Conservation (phyloP, 2,329 filamentous ascomycete species). For the Hypocrella siamensis region DNA sequence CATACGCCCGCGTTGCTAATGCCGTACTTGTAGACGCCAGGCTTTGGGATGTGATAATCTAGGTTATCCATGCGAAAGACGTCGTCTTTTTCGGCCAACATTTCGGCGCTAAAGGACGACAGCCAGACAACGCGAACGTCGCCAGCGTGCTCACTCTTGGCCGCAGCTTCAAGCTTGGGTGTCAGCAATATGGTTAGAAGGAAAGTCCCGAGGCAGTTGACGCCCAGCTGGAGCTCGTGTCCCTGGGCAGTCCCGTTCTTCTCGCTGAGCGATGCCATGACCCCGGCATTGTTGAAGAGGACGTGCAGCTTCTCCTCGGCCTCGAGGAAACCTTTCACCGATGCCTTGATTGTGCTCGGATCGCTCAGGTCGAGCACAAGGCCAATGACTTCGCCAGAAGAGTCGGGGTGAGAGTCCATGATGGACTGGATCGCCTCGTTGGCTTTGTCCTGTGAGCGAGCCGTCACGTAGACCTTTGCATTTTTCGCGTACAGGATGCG, state of each 20-base stretch:
- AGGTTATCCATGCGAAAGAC: conserved; percentile 7
- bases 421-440: conserved; percentile 20
- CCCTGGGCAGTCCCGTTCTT: conserved; percentile 5
- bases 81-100: conserved; percentile 4
- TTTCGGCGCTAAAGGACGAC: conserved; percentile 7
- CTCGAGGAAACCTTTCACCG: conserved; percentile 9
- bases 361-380: conserved; percentile 23
- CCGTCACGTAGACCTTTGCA: conserved; percentile 34
- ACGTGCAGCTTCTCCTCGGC: conserved; percentile 16
- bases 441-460: conserved; percentile 24
- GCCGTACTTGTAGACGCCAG: background rate
- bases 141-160: conserved; percentile 11
- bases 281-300: conserved; percentile 23
- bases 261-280: conserved; percentile 10
- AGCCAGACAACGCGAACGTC: conserved; percentile 18
- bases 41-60: conserved; percentile 2
- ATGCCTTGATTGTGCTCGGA: conserved; percentile 13
- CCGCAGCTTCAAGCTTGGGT: conserved; percentile 16
- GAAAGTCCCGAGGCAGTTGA: conserved; percentile 24
- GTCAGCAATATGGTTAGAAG: conserved; percentile 21
- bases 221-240: conserved; percentile 23
- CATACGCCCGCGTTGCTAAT: background rate
- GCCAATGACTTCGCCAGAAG: conserved; percentile 19
- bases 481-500: conserved; percentile 34
- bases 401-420: conserved; percentile 19